Conservation (phyloP, 2,329 filamentous ascomycete species). For the Aspergillus sp. region DNA sequence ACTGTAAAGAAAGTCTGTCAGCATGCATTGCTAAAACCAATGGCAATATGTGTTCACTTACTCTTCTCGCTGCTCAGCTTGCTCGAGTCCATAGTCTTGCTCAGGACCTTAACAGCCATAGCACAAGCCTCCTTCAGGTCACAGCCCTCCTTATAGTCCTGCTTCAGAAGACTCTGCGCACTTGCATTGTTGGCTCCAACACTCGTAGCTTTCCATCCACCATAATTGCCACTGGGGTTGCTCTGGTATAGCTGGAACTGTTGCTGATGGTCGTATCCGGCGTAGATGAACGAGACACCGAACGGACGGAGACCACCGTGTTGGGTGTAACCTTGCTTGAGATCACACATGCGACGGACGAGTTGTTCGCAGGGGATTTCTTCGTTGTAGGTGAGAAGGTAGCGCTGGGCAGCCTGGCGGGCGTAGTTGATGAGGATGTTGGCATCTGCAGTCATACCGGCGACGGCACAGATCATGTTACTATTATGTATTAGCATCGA, state of each 20-base stretch:
- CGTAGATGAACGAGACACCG: conserved; percentile 98
- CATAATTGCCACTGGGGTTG: conserved; percentile 98
- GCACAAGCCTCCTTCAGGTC: conserved; percentile 92
- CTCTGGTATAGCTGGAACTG: conserved; percentile 99
- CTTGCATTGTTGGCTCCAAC: conserved; percentile 97
- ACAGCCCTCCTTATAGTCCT: conserved; percentile 99
- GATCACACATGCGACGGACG: conserved; percentile 88
- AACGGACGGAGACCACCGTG: conserved; percentile 97
- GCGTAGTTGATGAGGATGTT: conserved; percentile 99
- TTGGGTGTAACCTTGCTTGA: conserved; percentile 99
- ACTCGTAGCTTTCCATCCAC: conserved; percentile 97
- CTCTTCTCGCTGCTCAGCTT: conserved; percentile 99
- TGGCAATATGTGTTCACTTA: conserved; percentile 43
- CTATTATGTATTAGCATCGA: conserved; percentile 42
- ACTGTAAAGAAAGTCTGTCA: conserved; percentile 49
- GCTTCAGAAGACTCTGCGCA: conserved; percentile 93
- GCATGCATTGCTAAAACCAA: conserved; percentile 1
- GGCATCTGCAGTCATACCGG: conserved; percentile 97
- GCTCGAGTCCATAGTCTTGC: conserved; percentile 99
- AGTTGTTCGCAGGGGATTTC: conserved; percentile 99
- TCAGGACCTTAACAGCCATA: conserved; percentile 95
- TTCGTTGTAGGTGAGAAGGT: conserved; percentile 99
- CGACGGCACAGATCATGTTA: conserved; percentile 99
- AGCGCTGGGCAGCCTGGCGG: conserved; percentile 90
- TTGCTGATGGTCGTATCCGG: conserved; percentile 89